These are phyloP conservation scores for Nectriaceae sp. DNA, from an alignment of 2,329 filamentous ascomycete genomes.

Conservation along the genomic window DNA sequence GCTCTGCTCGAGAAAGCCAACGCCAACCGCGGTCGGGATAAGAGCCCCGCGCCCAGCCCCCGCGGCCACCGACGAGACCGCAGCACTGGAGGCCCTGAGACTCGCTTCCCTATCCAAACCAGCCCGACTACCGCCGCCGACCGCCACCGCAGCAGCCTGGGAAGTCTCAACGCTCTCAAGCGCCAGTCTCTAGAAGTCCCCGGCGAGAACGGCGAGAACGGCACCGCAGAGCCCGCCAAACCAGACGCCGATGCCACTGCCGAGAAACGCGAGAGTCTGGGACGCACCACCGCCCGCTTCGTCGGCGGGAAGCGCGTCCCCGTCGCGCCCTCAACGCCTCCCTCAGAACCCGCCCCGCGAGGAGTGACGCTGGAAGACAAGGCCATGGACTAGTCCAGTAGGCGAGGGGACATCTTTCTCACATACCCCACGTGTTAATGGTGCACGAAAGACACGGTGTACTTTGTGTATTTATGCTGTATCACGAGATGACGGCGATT, in stretches of 20 bases:
- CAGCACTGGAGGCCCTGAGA: conserved; percentile 72
- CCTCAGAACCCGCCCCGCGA: conserved; percentile 36
- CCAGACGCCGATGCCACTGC: conserved; percentile 23
- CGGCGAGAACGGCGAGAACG: conserved; percentile 48
- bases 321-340: conserved; percentile 27
- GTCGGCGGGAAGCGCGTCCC: conserved; percentile 51
- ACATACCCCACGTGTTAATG: conserved; percentile 27
- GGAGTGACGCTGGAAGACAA: conserved; percentile 55
- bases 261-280: conserved; percentile 67
- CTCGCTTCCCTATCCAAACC: conserved; percentile 81
- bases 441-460: conserved; percentile 29
- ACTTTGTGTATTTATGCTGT: conserved; percentile 31
- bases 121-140: conserved; percentile 59
- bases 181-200: conserved; percentile 83
- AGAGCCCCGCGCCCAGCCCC: conserved; percentile 68
- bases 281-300: conserved; percentile 46
- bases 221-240: conserved; percentile 39
- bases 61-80: conserved; percentile 75
- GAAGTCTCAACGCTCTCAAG: conserved; percentile 53
- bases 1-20: conserved; percentile 71
- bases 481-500: conserved; percentile 28
- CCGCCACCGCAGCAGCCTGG: conserved; percentile 52
- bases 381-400: conserved; percentile 48
- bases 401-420: neutral
- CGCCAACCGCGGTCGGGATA: conserved; percentile 68